These are phyloP conservation scores for Blastobotrys muscicola DNA, from an alignment of 805 yeast genomes.

Conservation along the genomic window DNA sequence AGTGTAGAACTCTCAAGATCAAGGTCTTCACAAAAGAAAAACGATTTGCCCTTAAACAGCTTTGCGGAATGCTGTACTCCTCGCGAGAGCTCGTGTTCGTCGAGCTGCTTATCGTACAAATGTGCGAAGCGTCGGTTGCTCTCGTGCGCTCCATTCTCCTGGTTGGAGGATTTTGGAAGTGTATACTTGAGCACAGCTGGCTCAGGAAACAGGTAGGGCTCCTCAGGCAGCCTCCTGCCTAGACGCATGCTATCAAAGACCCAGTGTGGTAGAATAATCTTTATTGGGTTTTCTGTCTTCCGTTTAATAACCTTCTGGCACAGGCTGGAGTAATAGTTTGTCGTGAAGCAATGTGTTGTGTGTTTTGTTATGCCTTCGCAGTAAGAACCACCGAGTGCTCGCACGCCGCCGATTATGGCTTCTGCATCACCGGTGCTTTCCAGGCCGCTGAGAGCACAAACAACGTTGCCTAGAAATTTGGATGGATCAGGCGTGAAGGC, in stretches of 20 bases:
- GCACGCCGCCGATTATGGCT: conserved; percentile 56
- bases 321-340: conserved; percentile 43
- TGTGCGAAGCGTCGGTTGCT: neutral
- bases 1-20: conserved; percentile 34
- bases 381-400: conserved; percentile 70
- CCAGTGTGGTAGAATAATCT: conserved; percentile 70
- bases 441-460: conserved; percentile 50
- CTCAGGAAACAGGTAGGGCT: conserved; percentile 41
- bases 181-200: conserved; percentile 15
- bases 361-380: conserved; percentile 51
- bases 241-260: conserved; percentile 56
- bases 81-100: conserved; percentile 8
- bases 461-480: conserved; percentile 51
- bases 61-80: neutral
- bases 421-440: conserved; percentile 49
- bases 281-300: conserved; percentile 22
- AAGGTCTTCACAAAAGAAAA: conserved; percentile 49
- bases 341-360: conserved; percentile 72
- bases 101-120: neutral
- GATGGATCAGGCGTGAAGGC: conserved; percentile 65
- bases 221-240: conserved; percentile 42
- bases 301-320: conserved; percentile 41
- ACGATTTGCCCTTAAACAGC: conserved; percentile 33
- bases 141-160: conserved; percentile 7
- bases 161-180: conserved; percentile 3